Percentiles rank a stretch among this genome's conserved stretches.
Conservation (phyloP, 352 stramenopile species). For the Globisporangium emineosum region DNA sequence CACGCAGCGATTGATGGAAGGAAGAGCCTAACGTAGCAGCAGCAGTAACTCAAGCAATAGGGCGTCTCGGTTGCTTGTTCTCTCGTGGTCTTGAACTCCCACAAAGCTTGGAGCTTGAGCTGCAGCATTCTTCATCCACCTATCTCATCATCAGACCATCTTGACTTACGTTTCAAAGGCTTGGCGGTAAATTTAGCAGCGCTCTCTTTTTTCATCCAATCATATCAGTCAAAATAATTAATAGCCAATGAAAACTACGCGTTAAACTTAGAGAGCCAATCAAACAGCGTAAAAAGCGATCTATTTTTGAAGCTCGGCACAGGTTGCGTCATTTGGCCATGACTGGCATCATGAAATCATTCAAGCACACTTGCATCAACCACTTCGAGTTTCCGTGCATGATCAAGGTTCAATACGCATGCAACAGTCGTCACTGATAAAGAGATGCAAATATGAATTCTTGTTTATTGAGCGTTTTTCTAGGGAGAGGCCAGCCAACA, state of each 20-base stretch:
- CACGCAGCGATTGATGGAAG: too few relatives aligned
- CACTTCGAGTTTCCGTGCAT: background rate
- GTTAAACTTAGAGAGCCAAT: conserved; percentile 6
- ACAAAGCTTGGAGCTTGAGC: too few relatives aligned
- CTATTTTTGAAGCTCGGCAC: too few relatives aligned
- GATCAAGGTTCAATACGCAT: background rate
- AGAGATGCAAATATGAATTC: background rate
- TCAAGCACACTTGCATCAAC: background rate
- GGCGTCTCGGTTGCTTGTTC: background rate
- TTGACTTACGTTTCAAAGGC: background rate
- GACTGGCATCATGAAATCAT: too few relatives aligned
- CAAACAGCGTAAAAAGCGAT: conserved; percentile 5
- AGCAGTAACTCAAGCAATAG: background rate
- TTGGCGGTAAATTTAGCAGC: background rate
- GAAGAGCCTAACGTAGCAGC: background rate
- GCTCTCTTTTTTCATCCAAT: conserved; percentile 7
- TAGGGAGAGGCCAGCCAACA: background rate
- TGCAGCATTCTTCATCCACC: background rate
- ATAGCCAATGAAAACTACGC: background rate
- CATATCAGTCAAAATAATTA: background rate
- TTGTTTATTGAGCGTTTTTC: conserved; percentile 8
- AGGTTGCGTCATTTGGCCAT: too few relatives aligned
- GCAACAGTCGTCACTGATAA: background rate
- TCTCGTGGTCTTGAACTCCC: too few relatives aligned
- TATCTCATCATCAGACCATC: background rate